These are phyloP conservation scores for Bifiguratus adelaidae DNA, from an alignment of 192 early-diverging fungal genomes.

Conservation along the genomic window DNA sequence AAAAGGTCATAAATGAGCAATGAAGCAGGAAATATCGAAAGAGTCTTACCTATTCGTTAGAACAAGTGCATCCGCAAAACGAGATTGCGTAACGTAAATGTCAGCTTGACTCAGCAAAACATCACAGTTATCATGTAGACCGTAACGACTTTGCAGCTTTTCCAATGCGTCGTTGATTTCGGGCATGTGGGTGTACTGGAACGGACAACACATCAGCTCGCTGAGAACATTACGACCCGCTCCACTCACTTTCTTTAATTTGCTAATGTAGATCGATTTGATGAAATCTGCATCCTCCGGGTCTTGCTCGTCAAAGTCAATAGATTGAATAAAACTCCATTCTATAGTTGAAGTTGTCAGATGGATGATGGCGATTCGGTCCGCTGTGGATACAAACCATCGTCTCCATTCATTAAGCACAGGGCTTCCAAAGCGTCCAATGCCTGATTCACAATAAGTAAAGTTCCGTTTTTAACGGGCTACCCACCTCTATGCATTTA, in stretches of 20 bases:
- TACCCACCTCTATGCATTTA: constrained; percentile 47
- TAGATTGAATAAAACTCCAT: constrained; percentile 35
- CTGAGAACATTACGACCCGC: background rate
- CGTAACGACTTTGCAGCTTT: constrained; percentile 22
- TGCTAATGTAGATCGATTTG: constrained; percentile 42
- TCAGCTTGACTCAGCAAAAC: constrained; percentile 46
- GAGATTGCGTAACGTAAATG: constrained; percentile 28
- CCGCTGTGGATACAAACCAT: too few relatives aligned
- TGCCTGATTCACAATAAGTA: constrained; percentile 23
- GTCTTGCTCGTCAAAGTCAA: constrained; percentile 38
- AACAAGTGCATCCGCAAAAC: constrained; percentile 31
- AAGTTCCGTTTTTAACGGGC: background rate
- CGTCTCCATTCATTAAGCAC: too few relatives aligned
- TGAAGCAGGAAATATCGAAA: background rate
- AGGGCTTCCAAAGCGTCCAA: constrained; percentile 40
- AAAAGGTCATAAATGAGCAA: background rate
- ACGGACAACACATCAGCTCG: background rate
- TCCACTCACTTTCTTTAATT: constrained; percentile 45
- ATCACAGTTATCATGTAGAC: constrained; percentile 32
- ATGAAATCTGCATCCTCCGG: constrained; percentile 41
- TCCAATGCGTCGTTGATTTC: constrained; percentile 25
- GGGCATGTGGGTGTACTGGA: constrained; percentile 33
- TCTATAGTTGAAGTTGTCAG: constrained; percentile 22
- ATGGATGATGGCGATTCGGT: too few relatives aligned
- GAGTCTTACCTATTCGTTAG: constrained; percentile 31